phyloP scores from a whole-genome alignment of 2,329 filamentous ascomycete genomes.

The Cladosporium halotolerans region DNA sequence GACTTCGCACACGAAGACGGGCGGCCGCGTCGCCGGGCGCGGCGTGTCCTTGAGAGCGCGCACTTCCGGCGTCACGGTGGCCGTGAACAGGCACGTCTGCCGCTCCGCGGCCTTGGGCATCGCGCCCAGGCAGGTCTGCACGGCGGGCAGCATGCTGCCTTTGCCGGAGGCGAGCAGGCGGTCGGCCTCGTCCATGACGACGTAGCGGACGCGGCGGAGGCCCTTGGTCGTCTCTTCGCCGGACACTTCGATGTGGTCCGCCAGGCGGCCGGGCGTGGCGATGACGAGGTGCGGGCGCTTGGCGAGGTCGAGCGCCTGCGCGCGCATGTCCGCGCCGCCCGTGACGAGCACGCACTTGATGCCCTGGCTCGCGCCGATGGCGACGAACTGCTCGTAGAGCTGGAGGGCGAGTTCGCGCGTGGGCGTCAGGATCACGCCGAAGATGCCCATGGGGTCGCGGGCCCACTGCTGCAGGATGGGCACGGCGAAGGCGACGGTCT shows the following conservation, averaged over 20 bases:
- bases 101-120: slow-evolving; percentile 71
- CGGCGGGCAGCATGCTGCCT: slow-evolving; percentile 89
- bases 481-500: slow-evolving; percentile 91
- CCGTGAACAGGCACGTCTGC: slow-evolving; percentile 95
- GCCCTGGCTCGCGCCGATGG: slow-evolving; percentile 79
- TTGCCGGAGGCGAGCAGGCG: slow-evolving; percentile 68
- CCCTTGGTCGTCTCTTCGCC: slow-evolving; percentile 86
- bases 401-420: slow-evolving; percentile 90
- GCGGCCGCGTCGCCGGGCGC: slow-evolving; percentile 59
- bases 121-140: slow-evolving; percentile 78
- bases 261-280: slow-evolving; percentile 85
- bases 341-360: slow-evolving; percentile 87
- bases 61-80: slow-evolving; percentile 89
- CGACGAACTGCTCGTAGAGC: slow-evolving; percentile 93
- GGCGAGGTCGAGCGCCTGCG: slow-evolving; percentile 78
- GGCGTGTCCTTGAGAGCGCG: slow-evolving; percentile 70
- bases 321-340: slow-evolving; percentile 85
- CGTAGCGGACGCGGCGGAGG: slow-evolving; percentile 69
- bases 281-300: slow-evolving; percentile 86
- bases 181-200: slow-evolving; percentile 95
- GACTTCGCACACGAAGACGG: slow-evolving; percentile 84
- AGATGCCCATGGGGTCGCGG: slow-evolving; percentile 85
- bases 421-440: slow-evolving; percentile 80
- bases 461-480: slow-evolving; percentile 93
- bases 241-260: slow-evolving; percentile 87